phyloP scores from a whole-genome alignment of 495 filamentous ascomycete species.

The Polyplosphaeria fusca region DNA sequence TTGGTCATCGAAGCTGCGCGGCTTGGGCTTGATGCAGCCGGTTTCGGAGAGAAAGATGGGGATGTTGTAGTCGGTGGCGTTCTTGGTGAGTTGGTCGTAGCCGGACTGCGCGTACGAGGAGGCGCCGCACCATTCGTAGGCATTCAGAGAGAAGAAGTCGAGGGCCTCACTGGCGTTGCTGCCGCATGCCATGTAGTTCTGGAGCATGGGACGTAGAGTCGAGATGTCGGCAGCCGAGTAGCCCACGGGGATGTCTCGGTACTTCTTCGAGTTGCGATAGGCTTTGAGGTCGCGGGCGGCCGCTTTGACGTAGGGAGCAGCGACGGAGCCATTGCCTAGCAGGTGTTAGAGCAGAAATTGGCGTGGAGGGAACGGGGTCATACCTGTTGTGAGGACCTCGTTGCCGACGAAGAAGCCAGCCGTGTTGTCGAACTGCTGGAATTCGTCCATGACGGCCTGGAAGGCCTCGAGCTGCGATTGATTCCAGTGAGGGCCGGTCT shows the following conservation, averaged over 20 bases:
- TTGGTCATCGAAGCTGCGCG: conserved; percentile 75
- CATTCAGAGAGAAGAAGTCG: conserved; percentile 83
- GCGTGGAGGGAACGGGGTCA: conserved; percentile 26
- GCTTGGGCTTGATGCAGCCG: conserved; percentile 55
- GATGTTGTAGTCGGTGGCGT: conserved; percentile 59
- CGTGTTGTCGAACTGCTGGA: conserved; percentile 73
- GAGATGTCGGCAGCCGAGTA: conserved; percentile 90
- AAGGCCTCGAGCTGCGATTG: conserved; percentile 63
- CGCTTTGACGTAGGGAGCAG: conserved; percentile 79
- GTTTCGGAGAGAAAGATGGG: conserved; percentile 56
- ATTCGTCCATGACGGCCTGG: conserved; percentile 70
- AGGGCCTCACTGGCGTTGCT: conserved; percentile 63
- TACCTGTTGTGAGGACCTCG: conserved; percentile 66
- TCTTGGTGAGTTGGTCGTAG: conserved; percentile 62
- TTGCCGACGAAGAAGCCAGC: conserved; percentile 85
- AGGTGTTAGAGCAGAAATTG: conserved; percentile 20
- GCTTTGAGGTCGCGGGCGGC: conserved; percentile 78
- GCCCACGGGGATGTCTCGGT: conserved; percentile 78
- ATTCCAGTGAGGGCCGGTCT: conserved; percentile 64
- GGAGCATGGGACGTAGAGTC: conserved; percentile 75
- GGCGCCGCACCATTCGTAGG: conserved; percentile 85
- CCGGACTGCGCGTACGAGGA: conserved; percentile 62
- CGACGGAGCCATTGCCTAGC: conserved; percentile 55
- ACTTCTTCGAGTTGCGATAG: conserved; percentile 71
- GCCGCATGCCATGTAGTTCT: conserved; percentile 82